A percentile compares a stretch with the other conserved stretches of the same genome.
phyloP scores from a whole-genome alignment of 2,329 filamentous ascomycete genomes.

The Colletotrichum falcatum region DNA sequence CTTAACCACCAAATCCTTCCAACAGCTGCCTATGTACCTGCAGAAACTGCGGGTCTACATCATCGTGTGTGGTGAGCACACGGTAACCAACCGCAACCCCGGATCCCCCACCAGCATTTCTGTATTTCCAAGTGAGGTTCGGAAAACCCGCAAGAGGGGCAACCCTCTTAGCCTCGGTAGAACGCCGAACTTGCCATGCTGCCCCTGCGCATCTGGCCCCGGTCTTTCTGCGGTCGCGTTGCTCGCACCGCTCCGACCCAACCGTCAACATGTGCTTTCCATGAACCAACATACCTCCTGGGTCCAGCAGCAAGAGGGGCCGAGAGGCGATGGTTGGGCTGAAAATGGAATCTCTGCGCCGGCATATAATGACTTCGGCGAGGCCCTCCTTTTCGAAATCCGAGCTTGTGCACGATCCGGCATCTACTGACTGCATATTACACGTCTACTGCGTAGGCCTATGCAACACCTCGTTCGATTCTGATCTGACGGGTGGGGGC shows the following conservation, averaged over 20 bases:
- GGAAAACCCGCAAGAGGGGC: background rate
- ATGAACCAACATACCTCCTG: constrained; percentile 25
- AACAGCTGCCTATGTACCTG: background rate
- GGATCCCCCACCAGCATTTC: background rate
- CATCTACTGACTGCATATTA: background rate
- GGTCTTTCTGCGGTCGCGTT: background rate
- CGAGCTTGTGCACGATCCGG: constrained; percentile 7
- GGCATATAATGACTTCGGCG: constrained; percentile 28
- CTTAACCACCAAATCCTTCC: background rate
- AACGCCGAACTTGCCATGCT: constrained; percentile 29
- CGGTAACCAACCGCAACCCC: background rate
- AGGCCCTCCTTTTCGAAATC: constrained; percentile 17
- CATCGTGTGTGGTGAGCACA: background rate
- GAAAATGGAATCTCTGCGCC: constrained; percentile 19
- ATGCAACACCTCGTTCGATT: constrained; percentile 22
- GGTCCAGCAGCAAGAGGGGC: constrained; percentile 22
- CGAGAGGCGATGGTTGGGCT: constrained; percentile 11
- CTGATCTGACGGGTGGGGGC: constrained; percentile 27
- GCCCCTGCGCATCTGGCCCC: constrained; percentile 19
- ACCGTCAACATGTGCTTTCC: background rate
- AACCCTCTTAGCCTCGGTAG: constrained; percentile 29
- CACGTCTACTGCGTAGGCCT: constrained; percentile 7
- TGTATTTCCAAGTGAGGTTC: background rate
- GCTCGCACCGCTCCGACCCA: background rate
- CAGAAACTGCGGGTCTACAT: constrained; percentile 1